Evolutionary conservation across 441 rosid genomes (phyloP).

Genomic region (Gossypium schwendimanii): DNA sequence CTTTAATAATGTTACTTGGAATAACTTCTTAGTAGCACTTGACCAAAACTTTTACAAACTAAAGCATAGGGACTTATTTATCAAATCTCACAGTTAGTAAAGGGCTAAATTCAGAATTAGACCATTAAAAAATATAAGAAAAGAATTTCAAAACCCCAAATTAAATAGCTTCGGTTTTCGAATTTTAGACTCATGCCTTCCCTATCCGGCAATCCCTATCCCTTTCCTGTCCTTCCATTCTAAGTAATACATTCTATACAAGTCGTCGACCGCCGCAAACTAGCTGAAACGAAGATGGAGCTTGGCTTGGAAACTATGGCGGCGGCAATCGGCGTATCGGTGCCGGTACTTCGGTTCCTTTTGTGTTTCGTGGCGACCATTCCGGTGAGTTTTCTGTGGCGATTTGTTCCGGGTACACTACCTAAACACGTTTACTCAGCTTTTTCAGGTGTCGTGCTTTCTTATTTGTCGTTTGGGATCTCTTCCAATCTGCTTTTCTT

Average conservation of each 20-base stretch:
- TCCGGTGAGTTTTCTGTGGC: slow-evolving; percentile 63
- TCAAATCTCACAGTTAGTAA: too few species aligned
- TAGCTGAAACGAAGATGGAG: slow-evolving; percentile 13
- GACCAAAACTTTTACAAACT: too few species aligned
- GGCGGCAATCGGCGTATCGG: slow-evolving; percentile 68
- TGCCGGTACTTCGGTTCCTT: slow-evolving; percentile 77
- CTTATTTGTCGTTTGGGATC: slow-evolving; percentile 81
- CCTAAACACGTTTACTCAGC: slow-evolving; percentile 65
- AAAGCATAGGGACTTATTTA: too few species aligned
- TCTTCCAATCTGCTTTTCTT: slow-evolving; percentile 87
- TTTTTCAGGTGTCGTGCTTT: slow-evolving; percentile 58
- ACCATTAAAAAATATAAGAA: too few species aligned
- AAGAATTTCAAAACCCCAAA: too few species aligned
- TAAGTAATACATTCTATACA: background rate
- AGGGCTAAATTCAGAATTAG: too few species aligned
- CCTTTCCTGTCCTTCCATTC: too few species aligned
- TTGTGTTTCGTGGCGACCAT: slow-evolving; percentile 82
- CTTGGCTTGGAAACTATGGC: slow-evolving; percentile 61
- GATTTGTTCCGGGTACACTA: slow-evolving; percentile 55
- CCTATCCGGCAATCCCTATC: too few species aligned
- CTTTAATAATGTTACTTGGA: too few species aligned
- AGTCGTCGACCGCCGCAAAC: background rate
- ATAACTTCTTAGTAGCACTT: too few species aligned
- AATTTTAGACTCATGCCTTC: too few species aligned
- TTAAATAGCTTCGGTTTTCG: too few species aligned